These are phyloP conservation scores for Bisporella sp. DNA, from an alignment of 2,329 filamentous ascomycete species.

Conservation along the genomic window DNA sequence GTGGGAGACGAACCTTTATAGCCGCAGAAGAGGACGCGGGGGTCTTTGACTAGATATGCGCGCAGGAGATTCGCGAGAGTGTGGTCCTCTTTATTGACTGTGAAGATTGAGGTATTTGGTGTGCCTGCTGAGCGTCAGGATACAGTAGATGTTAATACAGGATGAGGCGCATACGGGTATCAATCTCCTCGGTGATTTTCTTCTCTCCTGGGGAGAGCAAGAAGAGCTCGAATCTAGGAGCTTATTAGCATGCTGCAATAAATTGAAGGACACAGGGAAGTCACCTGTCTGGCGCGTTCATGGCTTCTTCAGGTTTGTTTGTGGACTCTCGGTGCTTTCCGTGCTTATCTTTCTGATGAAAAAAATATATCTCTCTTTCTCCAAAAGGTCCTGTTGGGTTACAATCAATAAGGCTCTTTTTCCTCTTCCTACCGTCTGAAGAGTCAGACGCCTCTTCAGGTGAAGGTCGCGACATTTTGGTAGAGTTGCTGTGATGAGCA, in stretches of 20 bases:
- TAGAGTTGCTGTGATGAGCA: too few relatives aligned
- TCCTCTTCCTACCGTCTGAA: too few relatives aligned
- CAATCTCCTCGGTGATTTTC: slow-evolving; percentile 83
- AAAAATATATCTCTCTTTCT: too few relatives aligned
- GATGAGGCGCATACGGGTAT: slow-evolving; percentile 62
- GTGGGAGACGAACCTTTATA: slow-evolving; percentile 66
- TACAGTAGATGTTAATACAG: neutral
- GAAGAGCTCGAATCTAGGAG: slow-evolving; percentile 81
- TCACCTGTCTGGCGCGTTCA: slow-evolving; percentile 49
- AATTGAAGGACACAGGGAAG: neutral
- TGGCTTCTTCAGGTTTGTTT: slow-evolving; percentile 18
- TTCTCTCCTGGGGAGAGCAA: slow-evolving; percentile 82
- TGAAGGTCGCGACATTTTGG: too few relatives aligned
- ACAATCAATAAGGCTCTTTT: too few relatives aligned
- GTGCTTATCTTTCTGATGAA: too few relatives aligned
- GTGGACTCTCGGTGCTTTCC: too few relatives aligned
- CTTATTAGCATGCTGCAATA: slow-evolving; percentile 10
- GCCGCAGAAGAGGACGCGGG: slow-evolving; percentile 80
- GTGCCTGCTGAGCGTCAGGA: slow-evolving; percentile 52
- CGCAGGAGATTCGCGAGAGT: slow-evolving; percentile 87
- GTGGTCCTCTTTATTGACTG: slow-evolving; percentile 94
- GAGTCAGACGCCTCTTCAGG: too few relatives aligned
- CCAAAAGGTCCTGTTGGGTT: too few relatives aligned
- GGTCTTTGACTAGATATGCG: slow-evolving; percentile 76
- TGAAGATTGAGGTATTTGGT: slow-evolving; percentile 91